phyloP scores from a whole-genome alignment of 352 stramenopile species.

The Globisporangium orthogonon region DNA sequence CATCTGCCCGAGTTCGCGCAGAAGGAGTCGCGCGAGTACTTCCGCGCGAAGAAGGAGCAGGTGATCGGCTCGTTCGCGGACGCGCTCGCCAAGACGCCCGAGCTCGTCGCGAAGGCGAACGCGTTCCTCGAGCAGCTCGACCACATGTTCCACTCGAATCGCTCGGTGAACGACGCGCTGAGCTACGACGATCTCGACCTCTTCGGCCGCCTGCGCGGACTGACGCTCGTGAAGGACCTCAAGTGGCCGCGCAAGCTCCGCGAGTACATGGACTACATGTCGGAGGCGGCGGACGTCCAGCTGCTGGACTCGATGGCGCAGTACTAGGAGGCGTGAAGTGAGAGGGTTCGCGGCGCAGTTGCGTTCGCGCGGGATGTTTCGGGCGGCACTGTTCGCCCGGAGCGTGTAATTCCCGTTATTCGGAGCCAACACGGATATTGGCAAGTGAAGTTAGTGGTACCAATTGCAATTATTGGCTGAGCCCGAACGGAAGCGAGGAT shows the following conservation, averaged over 20 bases:
- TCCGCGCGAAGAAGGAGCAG: slow-evolving; percentile 52
- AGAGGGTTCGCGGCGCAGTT: no score
- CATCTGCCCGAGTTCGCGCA: slow-evolving; percentile 39
- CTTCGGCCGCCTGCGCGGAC: slow-evolving; percentile 31
- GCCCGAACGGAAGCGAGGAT: no score
- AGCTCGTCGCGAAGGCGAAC: slow-evolving; percentile 32
- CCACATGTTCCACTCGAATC: slow-evolving; percentile 31
- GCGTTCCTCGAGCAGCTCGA: slow-evolving; percentile 23
- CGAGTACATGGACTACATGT: slow-evolving; percentile 38
- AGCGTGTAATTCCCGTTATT: no score
- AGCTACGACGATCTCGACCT: slow-evolving; percentile 57
- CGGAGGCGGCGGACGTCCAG: slow-evolving; percentile 26
- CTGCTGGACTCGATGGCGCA: slow-evolving; percentile 33
- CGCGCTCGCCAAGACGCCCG: slow-evolving; percentile 30
- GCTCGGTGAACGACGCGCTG: slow-evolving; percentile 34
- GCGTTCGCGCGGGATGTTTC: no score
- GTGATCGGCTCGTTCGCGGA: slow-evolving; percentile 33
- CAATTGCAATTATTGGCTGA: no score
- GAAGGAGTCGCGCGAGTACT: slow-evolving; percentile 38
- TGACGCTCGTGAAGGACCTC: slow-evolving; percentile 44
- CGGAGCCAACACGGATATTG: no score
- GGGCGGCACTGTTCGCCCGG: no score
- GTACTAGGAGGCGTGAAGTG: slow-evolving; percentile 1
- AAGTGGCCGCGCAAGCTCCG: slow-evolving; percentile 38
- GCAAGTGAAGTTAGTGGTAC: no score